Conservation (phyloP, 2,329 filamentous ascomycete genomes). For the Exophiala sp. region DNA sequence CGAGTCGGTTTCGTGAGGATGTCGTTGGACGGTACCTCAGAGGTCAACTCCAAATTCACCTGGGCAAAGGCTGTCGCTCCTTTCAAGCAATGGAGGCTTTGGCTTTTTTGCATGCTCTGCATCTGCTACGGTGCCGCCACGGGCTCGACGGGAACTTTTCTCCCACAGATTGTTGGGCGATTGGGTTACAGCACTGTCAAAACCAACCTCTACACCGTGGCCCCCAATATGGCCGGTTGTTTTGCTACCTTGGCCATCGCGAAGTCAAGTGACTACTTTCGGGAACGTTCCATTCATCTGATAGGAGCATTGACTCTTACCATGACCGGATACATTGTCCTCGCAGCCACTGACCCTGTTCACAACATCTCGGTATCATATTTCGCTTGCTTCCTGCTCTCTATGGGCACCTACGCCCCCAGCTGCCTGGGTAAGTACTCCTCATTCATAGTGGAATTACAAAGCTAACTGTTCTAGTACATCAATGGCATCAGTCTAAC, state of each 20-base stretch:
- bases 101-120: constrained; percentile 54
- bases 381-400: constrained; percentile 78
- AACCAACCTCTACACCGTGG: constrained; percentile 78
- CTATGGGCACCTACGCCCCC: constrained; percentile 72
- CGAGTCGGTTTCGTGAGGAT: constrained; percentile 69
- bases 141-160: constrained; percentile 55
- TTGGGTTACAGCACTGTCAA: constrained; percentile 56
- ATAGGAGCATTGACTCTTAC: constrained; percentile 70
- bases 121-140: constrained; percentile 59
- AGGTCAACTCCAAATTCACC: constrained; percentile 56
- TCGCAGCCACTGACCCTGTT: constrained; percentile 64
- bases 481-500: constrained; percentile 65
- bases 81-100: constrained; percentile 53
- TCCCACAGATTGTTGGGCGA: constrained; percentile 56
- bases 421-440: constrained; percentile 35
- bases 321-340: constrained; percentile 75
- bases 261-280: constrained; percentile 64
- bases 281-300: constrained; percentile 71
- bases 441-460: no score
- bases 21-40: constrained; percentile 68
- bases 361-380: constrained; percentile 64
- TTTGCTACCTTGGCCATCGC: constrained; percentile 69
- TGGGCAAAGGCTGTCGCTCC: constrained; percentile 51
- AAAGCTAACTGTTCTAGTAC: constrained; percentile 52
- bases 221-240: constrained; percentile 72